Percentiles rank a stretch among this genome's conserved stretches.
These are phyloP conservation scores for Pythium aquatile DNA, from an alignment of 352 stramenopile species.

Conservation along the genomic window DNA sequence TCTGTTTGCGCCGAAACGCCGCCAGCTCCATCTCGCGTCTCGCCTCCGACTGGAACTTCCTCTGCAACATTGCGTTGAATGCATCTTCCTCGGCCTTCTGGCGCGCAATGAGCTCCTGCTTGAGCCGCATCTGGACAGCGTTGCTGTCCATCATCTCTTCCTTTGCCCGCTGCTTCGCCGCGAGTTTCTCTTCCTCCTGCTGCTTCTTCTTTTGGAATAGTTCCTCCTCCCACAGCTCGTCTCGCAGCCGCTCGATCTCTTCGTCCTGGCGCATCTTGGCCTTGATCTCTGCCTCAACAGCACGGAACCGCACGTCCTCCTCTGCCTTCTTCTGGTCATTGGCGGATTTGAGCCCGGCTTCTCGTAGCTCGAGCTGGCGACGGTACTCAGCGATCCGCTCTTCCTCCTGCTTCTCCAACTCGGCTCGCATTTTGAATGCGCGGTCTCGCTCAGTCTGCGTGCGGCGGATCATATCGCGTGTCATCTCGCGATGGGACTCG, in stretches of 20 bases:
- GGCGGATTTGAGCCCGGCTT: conserved; percentile 54
- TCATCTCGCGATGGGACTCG: conserved; percentile 57
- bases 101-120: conserved; percentile 49
- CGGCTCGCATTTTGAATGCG: conserved; percentile 25
- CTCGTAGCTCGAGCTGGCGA: conserved; percentile 43
- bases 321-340: conserved; percentile 65
- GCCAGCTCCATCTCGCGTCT: conserved; percentile 64
- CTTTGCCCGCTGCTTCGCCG: conserved; percentile 65
- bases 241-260: conserved; percentile 84
- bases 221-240: conserved; percentile 93
- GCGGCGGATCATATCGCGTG: conserved; percentile 56
- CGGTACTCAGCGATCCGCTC: conserved; percentile 53
- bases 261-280: conserved; percentile 79
- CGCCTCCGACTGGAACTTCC: conserved; percentile 63
- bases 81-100: conserved; percentile 65
- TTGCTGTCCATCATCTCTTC: conserved; percentile 89
- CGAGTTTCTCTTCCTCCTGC: conserved; percentile 70
- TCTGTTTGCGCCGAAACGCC: conserved; percentile 54
- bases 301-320: conserved; percentile 67
- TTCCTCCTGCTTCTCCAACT: conserved; percentile 39
- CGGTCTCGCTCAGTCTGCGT: conserved; percentile 43
- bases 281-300: conserved; percentile 85
- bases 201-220: conserved; percentile 68
- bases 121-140: conserved; percentile 56
- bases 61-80: conserved; percentile 67